Percentiles rank a stretch among this genome's conserved stretches.
Evolutionary conservation across 495 filamentous ascomycete species (phyloP).

Genomic region (Penicillium ochrochloron): DNA sequence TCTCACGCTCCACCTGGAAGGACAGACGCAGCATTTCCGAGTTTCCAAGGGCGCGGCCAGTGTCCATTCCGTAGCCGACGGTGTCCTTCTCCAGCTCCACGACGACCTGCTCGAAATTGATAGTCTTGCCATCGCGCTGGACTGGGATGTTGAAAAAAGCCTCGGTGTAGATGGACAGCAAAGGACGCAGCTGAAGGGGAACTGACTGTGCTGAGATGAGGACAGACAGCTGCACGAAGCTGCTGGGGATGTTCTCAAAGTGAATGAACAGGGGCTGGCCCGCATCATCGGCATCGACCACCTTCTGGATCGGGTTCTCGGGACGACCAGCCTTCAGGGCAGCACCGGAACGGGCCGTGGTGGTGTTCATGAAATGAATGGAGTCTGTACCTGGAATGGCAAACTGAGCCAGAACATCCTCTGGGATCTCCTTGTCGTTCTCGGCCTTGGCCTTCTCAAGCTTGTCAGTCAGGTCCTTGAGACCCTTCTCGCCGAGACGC

Average conservation of each 20-base stretch:
- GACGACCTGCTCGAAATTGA: constrained; percentile 92
- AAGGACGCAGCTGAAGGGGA: constrained; percentile 74
- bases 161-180: constrained; percentile 81
- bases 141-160: constrained; percentile 96
- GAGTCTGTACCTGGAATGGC: constrained; percentile 80
- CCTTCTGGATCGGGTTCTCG: constrained; percentile 72
- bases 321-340: constrained; percentile 70
- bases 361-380: constrained; percentile 91
- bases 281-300: constrained; percentile 70
- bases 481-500: constrained; percentile 63
- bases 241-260: constrained; percentile 89
- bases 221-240: constrained; percentile 82
- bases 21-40: constrained; percentile 78
- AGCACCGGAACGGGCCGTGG: constrained; percentile 81
- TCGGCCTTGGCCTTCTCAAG: constrained; percentile 79
- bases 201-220: constrained; percentile 77
- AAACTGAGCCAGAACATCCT: constrained; percentile 76
- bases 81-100: constrained; percentile 90
- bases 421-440: constrained; percentile 81
- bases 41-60: constrained; percentile 69
- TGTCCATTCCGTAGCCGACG: constrained; percentile 74
- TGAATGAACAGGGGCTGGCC: constrained; percentile 87
- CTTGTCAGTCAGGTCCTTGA: constrained; percentile 73
- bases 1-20: constrained; percentile 85
- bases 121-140: constrained; percentile 69